Evolutionary conservation across 2,329 filamentous ascomycete species (phyloP).

Genomic region (Monosporascus sp.): DNA sequence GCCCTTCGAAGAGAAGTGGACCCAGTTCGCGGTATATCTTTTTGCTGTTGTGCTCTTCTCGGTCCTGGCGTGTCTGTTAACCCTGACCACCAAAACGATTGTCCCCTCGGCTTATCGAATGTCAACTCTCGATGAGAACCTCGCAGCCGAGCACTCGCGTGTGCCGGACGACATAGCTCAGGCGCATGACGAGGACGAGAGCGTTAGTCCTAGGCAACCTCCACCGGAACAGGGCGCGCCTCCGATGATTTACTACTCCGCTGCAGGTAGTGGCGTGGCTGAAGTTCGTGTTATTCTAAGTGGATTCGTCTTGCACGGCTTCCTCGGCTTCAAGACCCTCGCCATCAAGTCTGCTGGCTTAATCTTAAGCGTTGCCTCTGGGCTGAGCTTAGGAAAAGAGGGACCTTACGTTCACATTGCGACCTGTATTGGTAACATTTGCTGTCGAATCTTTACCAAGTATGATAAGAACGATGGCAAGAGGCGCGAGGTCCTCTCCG

Average conservation of each 20-base stretch:
- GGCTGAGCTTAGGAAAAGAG: constrained; percentile 90
- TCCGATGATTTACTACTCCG: constrained; percentile 91
- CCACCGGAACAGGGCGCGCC: constrained; percentile 31
- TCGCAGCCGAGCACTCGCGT: constrained; percentile 58
- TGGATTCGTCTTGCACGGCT: constrained; percentile 93
- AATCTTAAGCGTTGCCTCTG: constrained; percentile 84
- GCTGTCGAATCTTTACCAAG: constrained; percentile 87
- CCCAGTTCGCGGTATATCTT: constrained; percentile 76
- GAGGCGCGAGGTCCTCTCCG: constrained; percentile 86
- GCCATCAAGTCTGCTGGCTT: constrained; percentile 78
- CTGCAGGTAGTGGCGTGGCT: constrained; percentile 90
- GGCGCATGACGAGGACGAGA: constrained; percentile 35
- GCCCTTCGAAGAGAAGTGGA: constrained; percentile 48
- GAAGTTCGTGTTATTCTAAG: constrained; percentile 98
- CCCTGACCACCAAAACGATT: constrained; percentile 86
- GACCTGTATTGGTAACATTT: constrained; percentile 90
- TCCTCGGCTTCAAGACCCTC: constrained; percentile 82
- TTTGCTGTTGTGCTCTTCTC: constrained; percentile 65
- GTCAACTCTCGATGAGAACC: constrained; percentile 85
- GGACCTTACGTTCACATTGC: constrained; percentile 97
- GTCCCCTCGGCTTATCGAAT: constrained; percentile 85
- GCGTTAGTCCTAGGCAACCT: constrained; percentile 33
- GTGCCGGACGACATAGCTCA: constrained; percentile 29
- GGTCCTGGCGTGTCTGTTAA: constrained; percentile 68
- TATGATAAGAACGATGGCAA: constrained; percentile 95